Base-by-base conservation (phyloP, 2,329 filamentous ascomycete genomes). In the Simplicillium aogashimaense region DNA sequence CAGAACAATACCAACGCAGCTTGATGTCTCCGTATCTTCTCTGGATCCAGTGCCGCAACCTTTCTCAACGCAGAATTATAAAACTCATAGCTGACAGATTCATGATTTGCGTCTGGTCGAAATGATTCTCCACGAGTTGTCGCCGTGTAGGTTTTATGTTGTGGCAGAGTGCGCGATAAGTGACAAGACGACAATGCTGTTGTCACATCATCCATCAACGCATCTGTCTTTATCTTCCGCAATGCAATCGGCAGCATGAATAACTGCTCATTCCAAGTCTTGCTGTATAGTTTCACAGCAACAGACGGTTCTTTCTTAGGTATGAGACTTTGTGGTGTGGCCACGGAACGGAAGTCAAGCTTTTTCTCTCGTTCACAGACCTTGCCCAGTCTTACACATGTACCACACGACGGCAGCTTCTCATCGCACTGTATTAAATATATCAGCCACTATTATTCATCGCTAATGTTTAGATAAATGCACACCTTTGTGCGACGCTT, bases 1-100 rank as follows among this genome's bases (percentile, higher is more conserved):
- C 49, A 51, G 13, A 53, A 50, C 3, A 53, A 37, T 1, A 51
- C 36, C 1, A 50, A 35, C 3, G 48, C 38, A 3, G 48, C 45
- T 8, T 36, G 29, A 9, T 16, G 35, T n/a, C 35, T 41, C 45
- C 42, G 43, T n/a, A 20, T n/a, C 5, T 12, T 15, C 6, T 25
- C 20, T 9, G 20, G 30, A 12, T 32, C 30, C 30, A 15, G 13
- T 5, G 30, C 30, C 4, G 42, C 40, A 35, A 46, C 29, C 38
- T 39, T 41, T 11, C 29, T 14, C 42, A 46, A 41, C 10, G 39
- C 45, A 2, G 37, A 25, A 17, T 42, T 40, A 25, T 46, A 44
- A 28, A 45, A 38, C 9, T 39, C 40, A 25, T 37, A 40, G 35
- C 44, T 46, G 7, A 39, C 12, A 4, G 39, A 30, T n/a, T 46